Evolutionary conservation across 1,284 basidiomycete genomes (phyloP), one percentile per base, ranked within the genome.

Genomic region (Ustilago lituana): DNA sequence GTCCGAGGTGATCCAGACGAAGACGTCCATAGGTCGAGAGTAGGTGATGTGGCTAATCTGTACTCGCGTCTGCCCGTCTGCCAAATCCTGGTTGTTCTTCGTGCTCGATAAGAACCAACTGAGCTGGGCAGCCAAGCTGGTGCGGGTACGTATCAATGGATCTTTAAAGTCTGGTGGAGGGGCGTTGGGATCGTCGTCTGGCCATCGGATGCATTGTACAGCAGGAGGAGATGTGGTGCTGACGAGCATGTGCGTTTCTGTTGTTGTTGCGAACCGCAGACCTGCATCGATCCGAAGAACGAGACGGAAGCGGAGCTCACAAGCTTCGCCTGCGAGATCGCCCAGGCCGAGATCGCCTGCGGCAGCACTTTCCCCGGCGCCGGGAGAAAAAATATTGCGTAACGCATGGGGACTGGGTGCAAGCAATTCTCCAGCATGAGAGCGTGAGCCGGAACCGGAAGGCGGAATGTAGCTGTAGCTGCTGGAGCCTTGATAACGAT

Each of bases 141-240:
- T 76, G 38, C 67, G 62, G 10, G 73, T 76, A n/a, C 61, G 55
- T n/a, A 69, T 33, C 19, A 46, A 40, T 14, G 62, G 60, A 39
- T 74, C 62, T 5, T 60, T 36, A 35, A 44, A 40, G 37, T 63
- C 41, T 2, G 53, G 55, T 6, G 58, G 46, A 4, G 66, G 59
- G 17, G 66, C 60, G 22, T 63, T 40, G 1, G 51, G 46, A 22
- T 73, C 60, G 17, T 68, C 65, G 26, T 36, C 37, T 1, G 77
- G 80, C 80, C 80, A 82, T n/a, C 75, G 65, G 33, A 82, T 73
- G 43, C 66, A 72, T 44, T 82, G 80, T 0, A 82, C 35, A 6
- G 80, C 79, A 4, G 79, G 65, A 0, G 80, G 80, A 8, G 54
- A 49, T 0, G 51, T 50, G 12, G 79, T 80, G 38, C 73, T 69